A percentile compares a stretch with the other conserved stretches of the same genome.
Conservation (phyloP, 768 basidiomycete species). For the Lentinula guzmanii region DNA sequence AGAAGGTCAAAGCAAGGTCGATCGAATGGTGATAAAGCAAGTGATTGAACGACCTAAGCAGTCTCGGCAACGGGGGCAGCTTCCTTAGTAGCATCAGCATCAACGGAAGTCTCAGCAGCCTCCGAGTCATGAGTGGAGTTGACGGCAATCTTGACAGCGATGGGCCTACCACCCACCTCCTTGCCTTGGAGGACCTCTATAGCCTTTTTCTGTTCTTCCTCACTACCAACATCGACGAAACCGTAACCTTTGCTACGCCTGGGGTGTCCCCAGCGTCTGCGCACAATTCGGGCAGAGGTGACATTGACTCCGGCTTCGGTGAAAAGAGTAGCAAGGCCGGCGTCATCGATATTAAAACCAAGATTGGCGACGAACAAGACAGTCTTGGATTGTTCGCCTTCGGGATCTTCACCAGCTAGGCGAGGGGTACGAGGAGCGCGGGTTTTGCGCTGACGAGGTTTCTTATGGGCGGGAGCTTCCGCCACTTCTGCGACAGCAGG, state of each 20-base stretch:
- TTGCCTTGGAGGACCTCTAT: constrained; percentile 83
- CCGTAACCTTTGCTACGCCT: constrained; percentile 95
- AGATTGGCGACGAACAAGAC: constrained; percentile 98
- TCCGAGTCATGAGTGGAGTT: constrained; percentile 67
- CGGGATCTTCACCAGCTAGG: constrained; percentile 76
- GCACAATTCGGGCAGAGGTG: constrained; percentile 84
- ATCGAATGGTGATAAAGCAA: constrained; percentile 11
- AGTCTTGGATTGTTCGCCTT: constrained; percentile 82
- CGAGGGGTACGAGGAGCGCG: constrained; percentile 55
- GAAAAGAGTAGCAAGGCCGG: constrained; percentile 74
- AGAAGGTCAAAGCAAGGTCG: constrained; percentile 13
- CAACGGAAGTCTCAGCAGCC: constrained; percentile 27
- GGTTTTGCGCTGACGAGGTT: constrained; percentile 51
- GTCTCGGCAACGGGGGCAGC: constrained; percentile 13
- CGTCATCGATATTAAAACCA: constrained; percentile 89
- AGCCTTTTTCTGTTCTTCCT: constrained; percentile 89
- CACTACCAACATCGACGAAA: constrained; percentile 90
- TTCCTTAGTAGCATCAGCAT: constrained; percentile 18
- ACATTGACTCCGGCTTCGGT: constrained; percentile 80
- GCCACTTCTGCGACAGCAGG: constrained; percentile 30
- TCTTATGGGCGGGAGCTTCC: constrained; percentile 33
- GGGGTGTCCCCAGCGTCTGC: constrained; percentile 75
- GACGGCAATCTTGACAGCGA: constrained; percentile 95
- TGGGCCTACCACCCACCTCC: constrained; percentile 76
- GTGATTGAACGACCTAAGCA: constrained; percentile 7